Evolutionary conservation across 306 rosid genomes (phyloP), one percentile per base, ranked within the genome.

Genomic region (Cyclanthera cordifolia): DNA sequence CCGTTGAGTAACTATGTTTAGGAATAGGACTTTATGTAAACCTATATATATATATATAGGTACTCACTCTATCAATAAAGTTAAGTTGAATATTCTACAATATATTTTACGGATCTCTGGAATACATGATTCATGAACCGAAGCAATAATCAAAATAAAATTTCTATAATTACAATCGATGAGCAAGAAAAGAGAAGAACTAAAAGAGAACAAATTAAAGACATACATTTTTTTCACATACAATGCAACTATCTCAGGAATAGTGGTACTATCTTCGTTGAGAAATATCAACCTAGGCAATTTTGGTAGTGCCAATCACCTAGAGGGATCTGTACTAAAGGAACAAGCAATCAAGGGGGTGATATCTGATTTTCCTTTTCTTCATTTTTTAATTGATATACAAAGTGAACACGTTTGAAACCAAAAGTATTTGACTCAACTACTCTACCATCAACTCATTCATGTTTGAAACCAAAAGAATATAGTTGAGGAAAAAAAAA

Each of bases 241-340:
- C 78, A 74, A 72, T 77, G 82, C 99, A 94, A 50, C 79, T 28
- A 79, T 67, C 28, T 53, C 83, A 78, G 77, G 19, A 60, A 47
- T 79, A 67, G 73, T 52, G 53, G 73, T 53, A 61, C 65, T 76
- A 54, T 80, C 86, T 73, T 72, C 88, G 8, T 80, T 80, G 76
- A 46, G 71, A 55, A 75, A 46, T 70, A 73, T 37, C 70, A 67
- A 60, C 84, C 71, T 75, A 64, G 67, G 86, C 95, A 19, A 76
- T 48, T 71, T 97, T 91, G 91, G 75, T 97, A 94, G 71, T 78
- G 88, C 99, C 99, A 94, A 57, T 94, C 99, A 63, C 96, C 99
- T 0, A 82, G 82, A 24, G 99, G 97, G 74, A 82, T 86, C 99
- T 90, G 88, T 56, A 50, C 51, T 66, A 59, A 32, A 32, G 47